These are phyloP conservation scores for Agarophyton chilense DNA, from an alignment of 23 red algal species.

Conservation along the genomic window DNA sequence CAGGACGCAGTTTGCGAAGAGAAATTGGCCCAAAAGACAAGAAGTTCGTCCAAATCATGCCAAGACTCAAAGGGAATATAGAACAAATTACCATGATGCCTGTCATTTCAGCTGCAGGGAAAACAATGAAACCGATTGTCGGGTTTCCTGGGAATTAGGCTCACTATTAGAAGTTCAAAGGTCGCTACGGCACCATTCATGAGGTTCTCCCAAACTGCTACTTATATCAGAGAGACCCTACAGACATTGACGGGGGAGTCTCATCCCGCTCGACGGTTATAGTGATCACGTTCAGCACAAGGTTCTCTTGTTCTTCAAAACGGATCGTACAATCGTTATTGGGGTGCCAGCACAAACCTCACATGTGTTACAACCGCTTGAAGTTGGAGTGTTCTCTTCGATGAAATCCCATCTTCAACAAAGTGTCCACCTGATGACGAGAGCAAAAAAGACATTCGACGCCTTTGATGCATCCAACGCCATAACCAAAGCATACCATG, in stretches of 20 bases:
- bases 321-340: not conserved
- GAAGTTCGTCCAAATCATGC: not conserved
- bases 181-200: not conserved
- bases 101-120: not conserved
- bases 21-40: not conserved
- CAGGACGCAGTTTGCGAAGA: slow-evolving; percentile 11
- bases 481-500: too few species aligned
- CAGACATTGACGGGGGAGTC: not conserved
- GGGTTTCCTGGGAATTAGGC: not conserved
- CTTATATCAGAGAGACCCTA: not conserved
- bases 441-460: too few species aligned
- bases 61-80: not conserved
- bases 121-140: not conserved
- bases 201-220: not conserved
- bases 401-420: too few species aligned
- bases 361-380: slow-evolving; percentile 2
- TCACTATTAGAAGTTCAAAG: not conserved
- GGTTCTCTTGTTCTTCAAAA: not conserved
- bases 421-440: too few species aligned
- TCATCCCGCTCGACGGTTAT: slow-evolving; percentile 8
- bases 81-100: not conserved
- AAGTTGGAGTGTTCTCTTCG: too few species aligned
- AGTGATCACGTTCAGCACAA: not conserved
- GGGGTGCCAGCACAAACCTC: not conserved
- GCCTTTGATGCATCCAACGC: not conserved